Percentiles rank a stretch among this genome's conserved stretches.
Conservation (phyloP, 73 alveolate genomes). For the Tetrahymena elliotti region DNA sequence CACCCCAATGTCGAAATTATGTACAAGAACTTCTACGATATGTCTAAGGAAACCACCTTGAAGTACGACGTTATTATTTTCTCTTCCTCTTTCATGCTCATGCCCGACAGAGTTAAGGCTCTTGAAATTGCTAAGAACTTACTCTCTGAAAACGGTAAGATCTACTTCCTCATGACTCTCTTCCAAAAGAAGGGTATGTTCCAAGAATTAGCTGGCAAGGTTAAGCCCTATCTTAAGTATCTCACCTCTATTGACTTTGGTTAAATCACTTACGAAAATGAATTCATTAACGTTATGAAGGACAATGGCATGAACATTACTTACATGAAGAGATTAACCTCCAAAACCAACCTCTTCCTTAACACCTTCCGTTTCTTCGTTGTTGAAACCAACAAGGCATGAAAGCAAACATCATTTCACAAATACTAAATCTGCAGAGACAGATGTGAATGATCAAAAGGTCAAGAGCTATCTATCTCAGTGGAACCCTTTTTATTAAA, state of each 20-base stretch:
- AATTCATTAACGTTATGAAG: conserved; percentile 9
- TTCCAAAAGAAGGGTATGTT: neutral
- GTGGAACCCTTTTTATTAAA: neutral
- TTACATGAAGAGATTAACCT: conserved; percentile 8
- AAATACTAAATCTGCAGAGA: neutral
- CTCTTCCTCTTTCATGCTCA: conserved; percentile 37
- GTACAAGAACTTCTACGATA: conserved; percentile 25
- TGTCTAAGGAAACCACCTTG: conserved; percentile 4
- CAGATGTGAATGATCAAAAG: neutral
- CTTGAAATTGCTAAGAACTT: conserved; percentile 23
- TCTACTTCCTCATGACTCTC: conserved; percentile 27
- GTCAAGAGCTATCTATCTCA: neutral
- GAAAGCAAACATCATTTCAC: neutral
- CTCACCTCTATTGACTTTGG: conserved; percentile 37
- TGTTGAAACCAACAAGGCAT: conserved; percentile 14
- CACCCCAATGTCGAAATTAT: conserved; percentile 25
- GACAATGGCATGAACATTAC: conserved; percentile 10
- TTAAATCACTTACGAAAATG: conserved; percentile 36
- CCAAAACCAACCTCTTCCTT: conserved; percentile 17
- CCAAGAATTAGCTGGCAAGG: conserved; percentile 6
- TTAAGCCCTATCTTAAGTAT: conserved; percentile 34
- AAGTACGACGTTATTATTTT: conserved; percentile 26
- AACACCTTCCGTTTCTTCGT: conserved; percentile 26
- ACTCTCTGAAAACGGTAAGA: conserved; percentile 16
- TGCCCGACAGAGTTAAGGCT: conserved; percentile 40